A percentile compares a stretch with the other conserved stretches of the same genome.
Conservation (phyloP, 106 monocot species). For the Hemerocallis citrina region DNA sequence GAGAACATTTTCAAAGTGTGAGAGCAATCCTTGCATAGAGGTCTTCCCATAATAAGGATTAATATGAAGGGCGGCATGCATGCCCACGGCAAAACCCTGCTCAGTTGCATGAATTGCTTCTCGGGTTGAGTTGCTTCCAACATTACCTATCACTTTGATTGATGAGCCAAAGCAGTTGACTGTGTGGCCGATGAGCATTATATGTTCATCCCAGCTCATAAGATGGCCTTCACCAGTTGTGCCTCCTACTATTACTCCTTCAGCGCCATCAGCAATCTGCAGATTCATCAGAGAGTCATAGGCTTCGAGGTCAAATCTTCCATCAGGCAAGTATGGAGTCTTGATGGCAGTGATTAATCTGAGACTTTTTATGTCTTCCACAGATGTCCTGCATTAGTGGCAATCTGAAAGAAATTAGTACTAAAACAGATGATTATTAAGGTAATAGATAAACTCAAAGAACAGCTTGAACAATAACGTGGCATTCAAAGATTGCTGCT, state of each 20-base stretch:
- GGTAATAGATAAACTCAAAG: too few relatives aligned
- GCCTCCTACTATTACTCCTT: conserved; percentile 92
- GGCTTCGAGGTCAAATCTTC: conserved; percentile 87
- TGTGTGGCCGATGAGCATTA: conserved; percentile 90
- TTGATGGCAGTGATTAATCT: conserved; percentile 86
- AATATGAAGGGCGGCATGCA: conserved; percentile 89
- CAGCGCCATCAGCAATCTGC: conserved; percentile 68
- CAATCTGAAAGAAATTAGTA: background rate
- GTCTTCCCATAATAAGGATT: conserved; percentile 97
- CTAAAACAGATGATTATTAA: background rate
- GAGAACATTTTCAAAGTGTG: conserved; percentile 69
- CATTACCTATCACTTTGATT: conserved; percentile 88
- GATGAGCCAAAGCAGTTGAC: conserved; percentile 85
- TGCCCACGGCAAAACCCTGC: conserved; percentile 92
- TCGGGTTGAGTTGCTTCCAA: conserved; percentile 89
- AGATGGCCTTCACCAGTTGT: conserved; percentile 96
- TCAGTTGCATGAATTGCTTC: conserved; percentile 87
- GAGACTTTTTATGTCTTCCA: conserved; percentile 65
- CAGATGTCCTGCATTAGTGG: conserved; percentile 49
- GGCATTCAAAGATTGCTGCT: too few relatives aligned
- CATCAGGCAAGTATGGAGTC: conserved; percentile 91
- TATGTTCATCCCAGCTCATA: conserved; percentile 98
- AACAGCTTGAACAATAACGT: too few relatives aligned
- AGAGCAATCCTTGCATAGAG: conserved; percentile 56
- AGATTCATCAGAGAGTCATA: conserved; percentile 65